Base-by-base conservation (phyloP, 164 flowering plant species). In the Annona squamosa region DNA sequence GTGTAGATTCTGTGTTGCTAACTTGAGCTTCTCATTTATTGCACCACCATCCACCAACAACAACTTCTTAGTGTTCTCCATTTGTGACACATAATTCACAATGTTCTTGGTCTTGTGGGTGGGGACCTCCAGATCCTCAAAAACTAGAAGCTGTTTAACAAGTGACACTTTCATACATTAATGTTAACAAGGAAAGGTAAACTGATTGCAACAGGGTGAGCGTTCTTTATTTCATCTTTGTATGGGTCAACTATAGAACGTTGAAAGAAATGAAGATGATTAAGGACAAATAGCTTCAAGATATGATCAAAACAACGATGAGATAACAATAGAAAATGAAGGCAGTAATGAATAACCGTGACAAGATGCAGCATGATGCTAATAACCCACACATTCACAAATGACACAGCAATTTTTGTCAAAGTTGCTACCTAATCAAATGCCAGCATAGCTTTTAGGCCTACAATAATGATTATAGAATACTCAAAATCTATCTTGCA, bases 31-130 rank as follows among this genome's bases (percentile, higher is more conserved):
- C 71, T 90, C 93, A 71, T 79, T 72, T 48, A 95, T 83, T 46
- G 86, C 87, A 65, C 89, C 98, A 47, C 98, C 99, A 77, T 95
- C 91, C 63, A 92, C 97, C 71, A 94, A 70, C 82, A 94, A 82
- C 52, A 94, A 4, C 80, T 89, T 94, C 84, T 89, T 92, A 69
- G 83, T 74, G 65, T 81, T 77, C 80, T 90, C 97, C 94, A 95
- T 82, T 78, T 88, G 85, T 3, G 84, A 73, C 72, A 81, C 86
- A 72, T 81, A 91, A 75, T 87, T 87, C 68, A 88, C 97, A 67
- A 95, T 87, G 81, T 89, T 84, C 85, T 93, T 95, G n/a, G 98
- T 95, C 85, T 95, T 95, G 83, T 95, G 99, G 10, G 91, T 80
- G 1, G 93, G 90, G 67, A 91, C 72, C 73, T 86, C 91, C 79